phyloP scores from a whole-genome alignment of 345 rosid species.

The Salix purpurea region DNA sequence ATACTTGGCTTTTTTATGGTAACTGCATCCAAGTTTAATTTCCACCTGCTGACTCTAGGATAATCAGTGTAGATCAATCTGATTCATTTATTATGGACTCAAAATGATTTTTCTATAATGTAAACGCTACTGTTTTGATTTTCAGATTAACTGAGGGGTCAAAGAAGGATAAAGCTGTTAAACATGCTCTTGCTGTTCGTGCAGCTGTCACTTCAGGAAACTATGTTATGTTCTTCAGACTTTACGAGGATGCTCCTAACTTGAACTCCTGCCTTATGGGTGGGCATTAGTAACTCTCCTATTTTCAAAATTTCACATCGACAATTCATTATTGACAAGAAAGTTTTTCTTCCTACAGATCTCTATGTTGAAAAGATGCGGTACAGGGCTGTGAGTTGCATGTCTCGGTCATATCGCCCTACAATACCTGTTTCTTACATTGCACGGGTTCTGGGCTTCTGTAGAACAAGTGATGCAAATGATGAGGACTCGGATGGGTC shows the following conservation, averaged over 20 bases:
- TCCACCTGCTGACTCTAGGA: not conserved
- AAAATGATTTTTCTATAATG: constrained; percentile 12
- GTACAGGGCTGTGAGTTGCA: constrained; percentile 81
- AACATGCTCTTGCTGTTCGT: constrained; percentile 95
- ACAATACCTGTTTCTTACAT: constrained; percentile 69
- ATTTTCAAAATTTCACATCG: not conserved
- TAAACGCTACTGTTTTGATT: constrained; percentile 12
- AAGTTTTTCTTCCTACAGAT: constrained; percentile 44
- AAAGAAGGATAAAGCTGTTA: constrained; percentile 70
- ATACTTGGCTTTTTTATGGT: not conserved
- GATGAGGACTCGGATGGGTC: constrained; percentile 50
- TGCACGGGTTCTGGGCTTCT: constrained; percentile 71
- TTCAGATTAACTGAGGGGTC: constrained; percentile 69
- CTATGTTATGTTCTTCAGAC: constrained; percentile 77
- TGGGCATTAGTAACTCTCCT: constrained; percentile 26
- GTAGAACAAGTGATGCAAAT: constrained; percentile 40
- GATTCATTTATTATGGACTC: not conserved
- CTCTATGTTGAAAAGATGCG: constrained; percentile 89
- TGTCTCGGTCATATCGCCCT: constrained; percentile 90
- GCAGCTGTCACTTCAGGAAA: constrained; percentile 92
- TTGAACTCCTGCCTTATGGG: constrained; percentile 89
- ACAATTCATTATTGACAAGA: not conserved
- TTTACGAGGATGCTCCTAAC: constrained; percentile 85
- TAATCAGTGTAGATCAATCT: not conserved
- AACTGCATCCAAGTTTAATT: not conserved